Evolutionary conservation across 768 basidiomycete species (phyloP), one percentile per base, ranked within the genome.

Genomic region (Leccinum disarticulatum): DNA sequence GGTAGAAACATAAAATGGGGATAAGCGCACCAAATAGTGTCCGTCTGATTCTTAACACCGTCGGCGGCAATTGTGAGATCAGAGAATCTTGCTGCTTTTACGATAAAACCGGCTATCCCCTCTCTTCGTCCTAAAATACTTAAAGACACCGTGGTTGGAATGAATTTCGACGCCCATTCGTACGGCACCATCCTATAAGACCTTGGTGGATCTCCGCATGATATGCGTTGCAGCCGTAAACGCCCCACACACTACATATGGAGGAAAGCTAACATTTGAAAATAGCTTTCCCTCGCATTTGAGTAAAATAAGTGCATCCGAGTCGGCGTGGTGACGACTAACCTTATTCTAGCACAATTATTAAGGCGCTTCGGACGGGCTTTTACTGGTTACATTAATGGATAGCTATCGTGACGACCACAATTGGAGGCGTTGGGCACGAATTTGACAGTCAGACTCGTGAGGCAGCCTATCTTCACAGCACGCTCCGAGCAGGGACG

Each of bases 61-160:
- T 70, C 66, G 8, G 68, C 66, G 55, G 66, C 68, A 52, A 71
- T 38, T 31, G 71, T 63, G 31, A 70, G 53, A 62, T 69, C 68
- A 28, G 56, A 13, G 19, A 25, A 43, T n/a, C 31, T 52, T 54
- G 58, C 59, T 25, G 65, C 66, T 33, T 60, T 55, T 33, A 58
- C 33, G 52, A 68, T 55, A 31, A 70, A 63, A 33, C 62, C 57
- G 3, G 64, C 62, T 50, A 30, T 57, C 17, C 59, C 57, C n/a
- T 56, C 8, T 46, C 55, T 54, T 52, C 19, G 28, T 59, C 48
- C 54, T 66, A 56, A 66, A 66, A 50, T 61, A 70, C 31, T 61
- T 63, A 17, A 62, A 50, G 36, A 66, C 66, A 28, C 58, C 60
- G 15, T 60, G 54, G 33, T 60, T 60, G 31, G 69, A 62, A 49